Evolutionary conservation across 2,329 filamentous ascomycete species (phyloP), one percentile per base, ranked within the genome.

Genomic region (Botrytis fragariae): DNA sequence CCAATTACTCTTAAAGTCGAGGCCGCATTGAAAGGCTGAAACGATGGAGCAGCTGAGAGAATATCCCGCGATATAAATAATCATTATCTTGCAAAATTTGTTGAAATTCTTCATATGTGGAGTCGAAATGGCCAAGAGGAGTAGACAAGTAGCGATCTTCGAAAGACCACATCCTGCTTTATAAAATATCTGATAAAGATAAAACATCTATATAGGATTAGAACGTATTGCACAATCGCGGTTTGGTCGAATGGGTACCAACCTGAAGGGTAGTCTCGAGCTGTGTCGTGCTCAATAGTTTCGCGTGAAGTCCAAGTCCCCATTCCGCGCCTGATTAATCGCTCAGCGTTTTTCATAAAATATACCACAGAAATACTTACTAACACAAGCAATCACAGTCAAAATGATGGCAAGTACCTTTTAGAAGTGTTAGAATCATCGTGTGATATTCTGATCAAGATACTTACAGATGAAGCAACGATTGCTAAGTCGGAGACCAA

Each of bases 101-200:
- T 73, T 74, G 63, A 75, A 76, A 18, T 61, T 54, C 44, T 67
- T 62, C 68, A 74, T 72, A 12, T 75, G 74, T 18, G 69, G 72
- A 45, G 62, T 75, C 51, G 74, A 73, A 62, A 76, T 76, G 39
- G 74, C 74, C 42, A 76, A 61, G 37, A 74, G 60, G 29, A 76
- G 69, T 35, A 74, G 57, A 57, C 72, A 74, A 44, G 74, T 72
- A 8, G 74, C 74, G 45, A 75, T 57, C 54, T 76, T 76, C 12
- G 74, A 74, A 61, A 76, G 68, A 20, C 73, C 74, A 35, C 60
- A 72, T 35, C 64, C 69, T 44, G 69, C 67, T 71, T 76, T 75
- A 62, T 75, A 76, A 44, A 76, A 72, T 37, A 76, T 72, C 63
- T 75, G 74, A 51, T 73, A 76, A 18, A 76, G 64, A 61, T 68